Base-by-base conservation (phyloP, 768 basidiomycete species). In the Amanita molliuscula region DNA sequence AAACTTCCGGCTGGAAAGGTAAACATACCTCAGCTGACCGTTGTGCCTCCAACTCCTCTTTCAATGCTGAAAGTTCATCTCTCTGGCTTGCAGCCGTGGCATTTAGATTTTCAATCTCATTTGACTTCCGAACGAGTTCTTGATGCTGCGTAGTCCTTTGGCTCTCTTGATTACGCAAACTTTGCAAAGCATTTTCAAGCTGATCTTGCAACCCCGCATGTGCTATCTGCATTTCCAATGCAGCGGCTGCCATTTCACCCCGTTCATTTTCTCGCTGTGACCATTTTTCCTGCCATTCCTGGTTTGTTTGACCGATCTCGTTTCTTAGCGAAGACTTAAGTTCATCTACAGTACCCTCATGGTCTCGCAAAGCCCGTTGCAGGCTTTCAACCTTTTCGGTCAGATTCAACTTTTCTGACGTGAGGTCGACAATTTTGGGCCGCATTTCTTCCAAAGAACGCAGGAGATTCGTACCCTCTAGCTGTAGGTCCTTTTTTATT, bases 361-460 rank as follows among this genome's bases (percentile, higher is more conserved):
- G 75, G 53, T 70, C 75, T 34, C 70, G 69, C 51, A 87, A 55
- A 7, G 72, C 68, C 46, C 73, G 70, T 51, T 81, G 73, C 49
- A 88, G 63, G 48, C 64, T 62, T 54, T 78, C 79, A 40, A 80
- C 68, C 57, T 78, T 78, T 53, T 91, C 85, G 38, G 73, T 70
- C 7, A 88, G 72, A 53, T 85, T 78, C 11, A 87, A 66, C 61
- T 83, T 88, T 53, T 71, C 74, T 33, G 80, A 77, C 2, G 85
- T 88, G 48, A 94, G 70, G 60, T 88, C 82, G 18, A 90, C 81
- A 54, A 91, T 81, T 68, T 91, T 91, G 35, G 86, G 78, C 26
- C 84, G 77, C 79, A 91, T 84, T 64, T 91, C 88, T 54, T 91
- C 83, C 53, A 92, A 66, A n/a, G 85, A 81, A 25, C 74, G 78